Evolutionary conservation across 1,284 basidiomycete species (phyloP).

Genomic region (Rhodotorula sp.): DNA sequence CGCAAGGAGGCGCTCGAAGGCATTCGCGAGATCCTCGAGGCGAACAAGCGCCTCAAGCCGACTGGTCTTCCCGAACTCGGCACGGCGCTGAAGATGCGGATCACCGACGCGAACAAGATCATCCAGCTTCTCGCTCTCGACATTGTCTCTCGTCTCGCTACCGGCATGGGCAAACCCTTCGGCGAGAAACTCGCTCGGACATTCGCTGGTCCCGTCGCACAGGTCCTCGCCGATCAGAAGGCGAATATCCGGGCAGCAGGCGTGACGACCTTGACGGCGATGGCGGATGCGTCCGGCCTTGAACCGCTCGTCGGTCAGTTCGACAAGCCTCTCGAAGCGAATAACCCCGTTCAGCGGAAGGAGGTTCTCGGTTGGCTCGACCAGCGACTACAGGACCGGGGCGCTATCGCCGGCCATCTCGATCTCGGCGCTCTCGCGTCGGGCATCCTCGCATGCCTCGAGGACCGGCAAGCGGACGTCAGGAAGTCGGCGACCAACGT

Average conservation of each 20-base stretch:
- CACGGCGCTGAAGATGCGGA: constrained; percentile 80
- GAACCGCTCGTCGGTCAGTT: constrained; percentile 78
- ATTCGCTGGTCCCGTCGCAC: constrained; percentile 73
- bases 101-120: constrained; percentile 89
- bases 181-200: constrained; percentile 76
- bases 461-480: constrained; percentile 88
- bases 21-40: constrained; percentile 77
- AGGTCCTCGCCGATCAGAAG: constrained; percentile 91
- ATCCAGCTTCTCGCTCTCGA: constrained; percentile 89
- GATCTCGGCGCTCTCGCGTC: constrained; percentile 73
- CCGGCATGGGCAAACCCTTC: constrained; percentile 91
- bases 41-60: constrained; percentile 88
- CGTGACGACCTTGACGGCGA: constrained; percentile 73
- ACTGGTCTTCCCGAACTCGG: constrained; percentile 83
- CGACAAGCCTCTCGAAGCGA: constrained; percentile 73
- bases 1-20: constrained; percentile 93
- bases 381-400: constrained; percentile 70
- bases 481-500: constrained; percentile 84
- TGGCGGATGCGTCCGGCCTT: constrained; percentile 78
- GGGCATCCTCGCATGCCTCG: constrained; percentile 75
- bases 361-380: constrained; percentile 82
- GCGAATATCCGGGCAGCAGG: constrained; percentile 78
- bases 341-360: constrained; percentile 85
- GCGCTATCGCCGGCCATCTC: constrained; percentile 51
- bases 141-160: constrained; percentile 82